Percentiles rank a stretch among this genome's conserved stretches.
Conservation (phyloP, 768 basidiomycete genomes). For the Leucosporidium creatinivorum region DNA sequence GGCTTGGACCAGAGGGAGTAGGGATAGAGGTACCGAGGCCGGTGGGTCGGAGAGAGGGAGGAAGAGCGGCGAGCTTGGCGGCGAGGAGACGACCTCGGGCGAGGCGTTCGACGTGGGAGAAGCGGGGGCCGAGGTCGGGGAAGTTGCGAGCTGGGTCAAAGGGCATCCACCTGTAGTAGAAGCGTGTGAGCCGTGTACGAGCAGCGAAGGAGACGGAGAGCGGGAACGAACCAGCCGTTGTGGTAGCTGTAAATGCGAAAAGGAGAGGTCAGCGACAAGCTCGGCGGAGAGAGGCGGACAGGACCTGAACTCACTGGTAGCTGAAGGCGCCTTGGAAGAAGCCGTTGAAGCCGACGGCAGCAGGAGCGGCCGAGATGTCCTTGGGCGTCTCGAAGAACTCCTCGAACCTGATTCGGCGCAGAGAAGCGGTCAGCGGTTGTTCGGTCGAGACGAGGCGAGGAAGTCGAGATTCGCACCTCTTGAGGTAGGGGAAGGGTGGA, state of each 20-base stretch:
- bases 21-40: too few species aligned
- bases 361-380: slow-evolving; percentile 67
- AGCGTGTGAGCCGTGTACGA: background rate
- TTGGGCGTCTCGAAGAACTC: slow-evolving; percentile 79
- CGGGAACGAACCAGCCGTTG: slow-evolving; percentile 62
- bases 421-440: background rate
- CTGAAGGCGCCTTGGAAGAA: slow-evolving; percentile 95
- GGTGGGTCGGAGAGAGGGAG: background rate
- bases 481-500: slow-evolving; percentile 91
- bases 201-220: background rate
- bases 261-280: too few species aligned
- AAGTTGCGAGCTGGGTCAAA: slow-evolving; percentile 86
- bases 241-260: slow-evolving; percentile 51
- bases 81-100: background rate
- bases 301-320: slow-evolving; percentile 53
- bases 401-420: slow-evolving; percentile 3
- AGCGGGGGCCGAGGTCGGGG: slow-evolving; percentile 81
- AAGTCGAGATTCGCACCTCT: slow-evolving; percentile 39
- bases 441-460: background rate
- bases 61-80: background rate
- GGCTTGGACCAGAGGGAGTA: too few species aligned
- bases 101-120: slow-evolving; percentile 40
- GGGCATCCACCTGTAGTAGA: slow-evolving; percentile 47
- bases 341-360: slow-evolving; percentile 82
- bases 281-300: too few species aligned